A percentile compares a stretch with the other conserved stretches of the same genome.
phyloP scores from a whole-genome alignment of 108 stramenopile species.

The Pelagomonas calceolata region DNA sequence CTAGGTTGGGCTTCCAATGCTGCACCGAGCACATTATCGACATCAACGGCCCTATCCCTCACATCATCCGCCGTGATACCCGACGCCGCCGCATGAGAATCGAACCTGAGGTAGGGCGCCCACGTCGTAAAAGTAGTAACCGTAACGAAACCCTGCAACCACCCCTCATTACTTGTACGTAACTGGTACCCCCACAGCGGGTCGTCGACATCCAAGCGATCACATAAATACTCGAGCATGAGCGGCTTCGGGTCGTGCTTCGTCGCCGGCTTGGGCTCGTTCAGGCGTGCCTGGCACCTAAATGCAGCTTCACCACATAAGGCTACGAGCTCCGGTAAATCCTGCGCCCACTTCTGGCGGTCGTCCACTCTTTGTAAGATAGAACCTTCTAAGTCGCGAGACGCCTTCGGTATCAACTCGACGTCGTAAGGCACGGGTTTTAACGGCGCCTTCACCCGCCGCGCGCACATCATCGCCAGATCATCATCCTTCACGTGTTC shows the following conservation, averaged over 20 bases:
- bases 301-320: conserved; percentile 31
- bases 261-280: conserved; percentile 12
- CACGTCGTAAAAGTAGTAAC: conserved; percentile 80
- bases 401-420: not conserved
- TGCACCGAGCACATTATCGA: conserved; percentile 26
- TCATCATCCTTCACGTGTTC: no score
- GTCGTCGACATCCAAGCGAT: conserved; percentile 80
- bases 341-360: not conserved
- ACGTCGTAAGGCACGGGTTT: not conserved
- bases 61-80: not conserved
- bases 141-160: conserved; percentile 75
- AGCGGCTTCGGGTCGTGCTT: conserved; percentile 52
- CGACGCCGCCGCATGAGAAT: not conserved
- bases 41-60: not conserved
- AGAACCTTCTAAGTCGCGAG: not conserved
- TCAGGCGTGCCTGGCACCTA: not conserved
- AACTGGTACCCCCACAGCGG: conserved; percentile 65
- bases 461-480: no score
- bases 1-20: conserved; percentile 57
- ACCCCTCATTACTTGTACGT: conserved; percentile 47
- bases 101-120: conserved; percentile 15
- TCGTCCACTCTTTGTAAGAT: not conserved
- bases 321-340: conserved; percentile 62
- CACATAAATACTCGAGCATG: conserved; percentile 76
- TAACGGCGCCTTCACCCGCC: not conserved